Conservation (phyloP, 2,329 filamentous ascomycete genomes). For the Claviceps capensis region DNA sequence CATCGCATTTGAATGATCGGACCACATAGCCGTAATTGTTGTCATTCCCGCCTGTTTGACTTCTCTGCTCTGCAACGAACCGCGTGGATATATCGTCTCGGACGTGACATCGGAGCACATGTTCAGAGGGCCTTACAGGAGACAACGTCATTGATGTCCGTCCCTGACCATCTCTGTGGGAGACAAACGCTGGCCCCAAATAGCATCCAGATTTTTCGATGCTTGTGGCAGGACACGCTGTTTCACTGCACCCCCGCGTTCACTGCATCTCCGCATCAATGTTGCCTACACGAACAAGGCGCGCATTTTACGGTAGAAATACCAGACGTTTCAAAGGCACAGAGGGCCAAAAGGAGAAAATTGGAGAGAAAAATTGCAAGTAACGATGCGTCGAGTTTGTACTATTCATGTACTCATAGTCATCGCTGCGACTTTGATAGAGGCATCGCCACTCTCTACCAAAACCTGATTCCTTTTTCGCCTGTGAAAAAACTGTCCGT, state of each 20-base stretch:
- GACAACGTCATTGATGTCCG: no score
- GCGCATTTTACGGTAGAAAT: not conserved
- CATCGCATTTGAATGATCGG: no score
- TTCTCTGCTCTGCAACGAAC: no score
- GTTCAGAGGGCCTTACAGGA: no score
- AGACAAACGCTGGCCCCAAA: not conserved
- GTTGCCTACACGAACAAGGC: not conserved
- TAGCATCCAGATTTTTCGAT: not conserved
- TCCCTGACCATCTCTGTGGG: not conserved
- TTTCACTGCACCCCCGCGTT: not conserved
- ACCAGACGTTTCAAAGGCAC: not conserved
- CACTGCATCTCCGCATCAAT: no score
- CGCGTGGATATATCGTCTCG: no score
- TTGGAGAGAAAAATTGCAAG: conserved; percentile 6
- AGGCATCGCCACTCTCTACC: conserved; percentile 28
- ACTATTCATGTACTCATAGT: conserved; percentile 31
- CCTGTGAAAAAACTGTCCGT: conserved; percentile 34
- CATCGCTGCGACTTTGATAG: conserved; percentile 30
- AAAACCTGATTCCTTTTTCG: conserved; percentile 44
- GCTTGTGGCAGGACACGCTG: not conserved
- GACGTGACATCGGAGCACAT: no score
- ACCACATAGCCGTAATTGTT: no score
- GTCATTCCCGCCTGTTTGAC: no score
- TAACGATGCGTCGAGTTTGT: conserved; percentile 28
- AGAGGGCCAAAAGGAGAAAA: not conserved